Evolutionary conservation across 2,329 filamentous ascomycete species (phyloP).

Genomic region (Aspergillus piperis): DNA sequence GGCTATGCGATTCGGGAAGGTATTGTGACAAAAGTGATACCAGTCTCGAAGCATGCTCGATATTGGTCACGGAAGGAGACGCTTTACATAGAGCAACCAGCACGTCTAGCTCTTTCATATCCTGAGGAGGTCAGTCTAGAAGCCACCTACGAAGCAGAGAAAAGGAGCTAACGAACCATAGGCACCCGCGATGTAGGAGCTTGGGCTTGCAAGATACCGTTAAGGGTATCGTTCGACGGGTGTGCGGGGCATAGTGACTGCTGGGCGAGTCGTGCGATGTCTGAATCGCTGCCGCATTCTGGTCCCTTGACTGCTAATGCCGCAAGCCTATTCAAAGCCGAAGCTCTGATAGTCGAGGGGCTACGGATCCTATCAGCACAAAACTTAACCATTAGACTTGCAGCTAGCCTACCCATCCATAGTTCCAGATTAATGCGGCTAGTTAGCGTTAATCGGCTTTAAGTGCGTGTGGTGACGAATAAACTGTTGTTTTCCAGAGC

Average conservation of each 20-base stretch:
- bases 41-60: conserved; percentile 74
- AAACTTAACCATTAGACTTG: background rate
- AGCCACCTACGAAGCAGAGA: background rate
- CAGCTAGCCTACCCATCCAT: conserved; percentile 37
- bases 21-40: conserved; percentile 80
- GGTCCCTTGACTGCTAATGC: conserved; percentile 41
- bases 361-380: conserved; percentile 25
- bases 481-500: background rate
- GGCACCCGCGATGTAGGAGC: conserved; percentile 41
- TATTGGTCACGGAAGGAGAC: conserved; percentile 70
- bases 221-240: conserved; percentile 32
- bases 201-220: conserved; percentile 40
- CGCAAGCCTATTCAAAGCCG: conserved; percentile 49
- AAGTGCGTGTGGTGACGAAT: background rate
- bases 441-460: background rate
- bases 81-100: conserved; percentile 89
- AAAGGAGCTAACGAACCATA: conserved; percentile 34
- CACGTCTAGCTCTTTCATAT: conserved; percentile 86
- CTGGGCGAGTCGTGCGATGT: conserved; percentile 39
- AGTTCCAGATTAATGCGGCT: background rate
- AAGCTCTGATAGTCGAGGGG: conserved; percentile 39
- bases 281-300: conserved; percentile 30
- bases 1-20: conserved; percentile 78
- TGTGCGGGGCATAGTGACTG: conserved; percentile 30
- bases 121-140: conserved; percentile 53